These are phyloP conservation scores for Sisymbrium irio DNA, from an alignment of 345 rosid species.

Conservation along the genomic window DNA sequence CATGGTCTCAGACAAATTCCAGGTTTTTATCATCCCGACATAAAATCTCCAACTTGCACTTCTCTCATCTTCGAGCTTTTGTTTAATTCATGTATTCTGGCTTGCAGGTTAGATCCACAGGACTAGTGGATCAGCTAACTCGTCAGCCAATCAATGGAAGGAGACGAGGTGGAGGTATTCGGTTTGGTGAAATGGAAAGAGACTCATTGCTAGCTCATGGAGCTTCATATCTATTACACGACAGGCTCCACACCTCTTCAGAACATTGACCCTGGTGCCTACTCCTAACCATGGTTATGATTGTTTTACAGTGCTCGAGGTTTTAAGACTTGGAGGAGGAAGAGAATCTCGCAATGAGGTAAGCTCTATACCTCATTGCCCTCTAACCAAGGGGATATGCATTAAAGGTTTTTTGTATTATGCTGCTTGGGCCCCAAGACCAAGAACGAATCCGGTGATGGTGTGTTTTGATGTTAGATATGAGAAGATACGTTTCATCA, in stretches of 20 bases:
- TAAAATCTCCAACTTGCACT: not conserved
- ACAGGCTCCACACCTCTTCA: slow-evolving; percentile 91
- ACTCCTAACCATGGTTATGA: too few species aligned
- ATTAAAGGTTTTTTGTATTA: too few species aligned
- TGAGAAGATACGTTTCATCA: too few species aligned
- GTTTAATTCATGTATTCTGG: slow-evolving; percentile 3
- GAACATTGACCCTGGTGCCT: too few species aligned
- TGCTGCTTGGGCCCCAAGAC: too few species aligned
- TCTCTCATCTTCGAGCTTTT: not conserved
- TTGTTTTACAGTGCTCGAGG: too few species aligned
- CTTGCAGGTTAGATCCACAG: slow-evolving; percentile 90
- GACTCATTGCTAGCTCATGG: slow-evolving; percentile 95
- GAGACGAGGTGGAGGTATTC: slow-evolving; percentile 91
- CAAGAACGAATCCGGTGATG: too few species aligned
- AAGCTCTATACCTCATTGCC: too few species aligned
- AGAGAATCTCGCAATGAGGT: too few species aligned
- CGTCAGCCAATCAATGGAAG: slow-evolving; percentile 96
- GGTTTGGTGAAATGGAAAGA: slow-evolving; percentile 97
- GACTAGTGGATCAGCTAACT: slow-evolving; percentile 79
- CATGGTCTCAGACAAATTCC: slow-evolving; percentile 98
- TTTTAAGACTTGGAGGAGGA: too few species aligned
- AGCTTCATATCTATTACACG: slow-evolving; percentile 89
- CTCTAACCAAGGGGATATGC: too few species aligned
- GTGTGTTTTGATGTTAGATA: too few species aligned
- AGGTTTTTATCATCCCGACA: slow-evolving; percentile 40